Conservation (phyloP, 352 stramenopile species). For the Pythium phragmitis region DNA sequence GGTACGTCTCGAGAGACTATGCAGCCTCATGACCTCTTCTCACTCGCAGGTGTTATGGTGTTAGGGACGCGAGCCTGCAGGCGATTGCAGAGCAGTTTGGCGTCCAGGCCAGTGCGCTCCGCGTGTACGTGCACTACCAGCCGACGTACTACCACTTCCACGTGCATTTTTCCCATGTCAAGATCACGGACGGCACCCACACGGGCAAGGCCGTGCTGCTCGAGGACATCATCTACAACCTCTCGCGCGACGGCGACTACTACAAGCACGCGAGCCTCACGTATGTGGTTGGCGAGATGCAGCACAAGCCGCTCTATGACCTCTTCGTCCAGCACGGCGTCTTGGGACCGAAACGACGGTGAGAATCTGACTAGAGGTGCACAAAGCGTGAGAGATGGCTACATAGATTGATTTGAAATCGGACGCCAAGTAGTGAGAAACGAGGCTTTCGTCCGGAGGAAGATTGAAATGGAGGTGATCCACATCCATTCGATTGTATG, state of each 20-base stretch:
- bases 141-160: conserved; percentile 89
- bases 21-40: background rate
- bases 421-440: background rate
- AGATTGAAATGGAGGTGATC: no score
- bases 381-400: background rate
- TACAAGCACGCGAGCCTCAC: conserved; percentile 77
- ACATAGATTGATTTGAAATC: background rate
- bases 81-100: conserved; percentile 58
- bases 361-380: background rate
- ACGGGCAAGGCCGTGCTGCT: conserved; percentile 83
- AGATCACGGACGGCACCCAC: conserved; percentile 72
- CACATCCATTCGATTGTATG: no score
- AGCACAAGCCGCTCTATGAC: conserved; percentile 74
- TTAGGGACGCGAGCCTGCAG: conserved; percentile 46
- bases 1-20: conserved; percentile 31
- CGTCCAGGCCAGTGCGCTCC: conserved; percentile 50
- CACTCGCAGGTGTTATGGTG: background rate
- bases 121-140: conserved; percentile 88
- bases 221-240: conserved; percentile 84
- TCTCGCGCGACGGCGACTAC: conserved; percentile 56
- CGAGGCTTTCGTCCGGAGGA: no score
- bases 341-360: conserved; percentile 18
- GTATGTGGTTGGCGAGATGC: conserved; percentile 73
- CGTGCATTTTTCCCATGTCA: conserved; percentile 86
- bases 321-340: conserved; percentile 59